Percentiles rank a stretch among this genome's conserved stretches.
Conservation (phyloP, 192 early-diverging fungal genomes). For the Geranomyces michiganensis region DNA sequence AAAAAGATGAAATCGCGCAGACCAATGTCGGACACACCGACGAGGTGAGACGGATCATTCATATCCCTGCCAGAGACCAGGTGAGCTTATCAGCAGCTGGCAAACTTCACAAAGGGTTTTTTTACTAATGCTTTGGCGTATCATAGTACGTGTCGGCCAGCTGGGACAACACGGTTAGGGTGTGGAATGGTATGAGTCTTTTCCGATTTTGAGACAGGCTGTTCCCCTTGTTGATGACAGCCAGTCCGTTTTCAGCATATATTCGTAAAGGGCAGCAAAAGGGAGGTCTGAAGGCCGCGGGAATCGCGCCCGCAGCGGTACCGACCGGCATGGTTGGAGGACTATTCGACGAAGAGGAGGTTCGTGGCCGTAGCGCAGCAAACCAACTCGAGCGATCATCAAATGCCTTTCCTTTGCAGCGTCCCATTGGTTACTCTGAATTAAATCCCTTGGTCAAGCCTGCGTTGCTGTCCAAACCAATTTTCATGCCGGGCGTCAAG, state of each 20-base stretch:
- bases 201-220: too few relatives aligned
- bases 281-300: background rate
- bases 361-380: background rate
- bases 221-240: too few relatives aligned
- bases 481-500: constrained; percentile 34
- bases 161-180: constrained; percentile 62
- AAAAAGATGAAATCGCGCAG: constrained; percentile 61
- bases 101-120: constrained; percentile 4
- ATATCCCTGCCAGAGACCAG: constrained; percentile 58
- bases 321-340: background rate
- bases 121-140: background rate
- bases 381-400: background rate
- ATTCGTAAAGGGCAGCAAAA: constrained; percentile 5
- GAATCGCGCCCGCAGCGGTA: background rate
- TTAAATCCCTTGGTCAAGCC: constrained; percentile 49
- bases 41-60: constrained; percentile 56
- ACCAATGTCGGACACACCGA: constrained; percentile 62
- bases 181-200: constrained; percentile 57
- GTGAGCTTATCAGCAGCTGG: constrained; percentile 24
- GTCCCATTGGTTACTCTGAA: constrained; percentile 37
- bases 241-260: background rate
- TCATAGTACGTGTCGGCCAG: constrained; percentile 58
- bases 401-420: constrained; percentile 14
- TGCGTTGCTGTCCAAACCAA: constrained; percentile 34
- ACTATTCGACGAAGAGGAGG: constrained; percentile 27